A percentile compares a stretch with the other conserved stretches of the same genome.
Conservation (phyloP, 495 filamentous ascomycete genomes). For the Daldinia bambusicola region DNA sequence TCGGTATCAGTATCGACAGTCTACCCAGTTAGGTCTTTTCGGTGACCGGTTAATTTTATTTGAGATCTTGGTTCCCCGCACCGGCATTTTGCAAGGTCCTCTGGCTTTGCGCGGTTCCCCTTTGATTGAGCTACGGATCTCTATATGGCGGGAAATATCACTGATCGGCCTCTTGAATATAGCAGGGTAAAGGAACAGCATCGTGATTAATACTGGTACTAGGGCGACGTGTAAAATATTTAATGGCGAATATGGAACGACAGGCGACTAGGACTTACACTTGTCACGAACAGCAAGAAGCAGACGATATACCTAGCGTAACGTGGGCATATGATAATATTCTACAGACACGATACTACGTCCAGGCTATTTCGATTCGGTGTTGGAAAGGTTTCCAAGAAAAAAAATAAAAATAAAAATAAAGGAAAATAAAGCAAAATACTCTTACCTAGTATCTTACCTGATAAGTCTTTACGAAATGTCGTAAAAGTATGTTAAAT, state of each 20-base stretch:
- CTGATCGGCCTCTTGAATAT: background rate
- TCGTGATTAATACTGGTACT: background rate
- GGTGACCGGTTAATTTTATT: background rate
- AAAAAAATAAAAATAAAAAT: too few species aligned
- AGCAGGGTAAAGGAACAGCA: background rate
- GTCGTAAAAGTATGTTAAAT: too few species aligned
- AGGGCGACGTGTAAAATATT: background rate
- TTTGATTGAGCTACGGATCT: background rate
- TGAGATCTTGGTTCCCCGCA: conserved; percentile 34
- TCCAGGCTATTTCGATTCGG: background rate
- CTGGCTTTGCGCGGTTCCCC: background rate
- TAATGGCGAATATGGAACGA: background rate
- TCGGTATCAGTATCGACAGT: background rate
- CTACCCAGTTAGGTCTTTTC: background rate
- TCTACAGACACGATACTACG: background rate
- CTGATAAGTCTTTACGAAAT: background rate
- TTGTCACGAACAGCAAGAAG: background rate
- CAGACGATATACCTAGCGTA: too few species aligned
- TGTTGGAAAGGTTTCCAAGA: background rate
- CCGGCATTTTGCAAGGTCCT: conserved; percentile 27
- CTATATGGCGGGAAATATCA: conserved; percentile 3
- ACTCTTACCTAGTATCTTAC: background rate
- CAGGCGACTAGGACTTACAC: background rate
- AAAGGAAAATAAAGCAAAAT: background rate
- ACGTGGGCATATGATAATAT: background rate